Conservation (phyloP, 1,139 yeast species). For the Zhuliangozyma parablackwelliae region DNA sequence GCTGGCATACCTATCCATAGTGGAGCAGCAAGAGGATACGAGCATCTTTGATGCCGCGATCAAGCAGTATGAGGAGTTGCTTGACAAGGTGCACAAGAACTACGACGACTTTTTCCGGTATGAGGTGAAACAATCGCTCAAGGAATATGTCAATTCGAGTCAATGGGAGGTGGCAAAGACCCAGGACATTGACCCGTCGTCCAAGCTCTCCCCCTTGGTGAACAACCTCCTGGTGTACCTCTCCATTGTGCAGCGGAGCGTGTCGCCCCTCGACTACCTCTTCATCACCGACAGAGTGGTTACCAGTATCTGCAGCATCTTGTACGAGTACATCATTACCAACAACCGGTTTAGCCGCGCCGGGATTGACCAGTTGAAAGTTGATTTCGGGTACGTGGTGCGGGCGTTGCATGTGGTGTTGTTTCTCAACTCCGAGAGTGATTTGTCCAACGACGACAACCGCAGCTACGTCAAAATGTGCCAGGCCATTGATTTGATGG, state of each 20-base stretch:
- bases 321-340: conserved; percentile 57
- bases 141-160: conserved; percentile 45
- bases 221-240: conserved; percentile 32
- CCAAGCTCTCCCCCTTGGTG: conserved; percentile 33
- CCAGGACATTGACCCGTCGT: conserved; percentile 20
- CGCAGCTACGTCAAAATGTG: conserved; percentile 24
- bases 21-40: conserved; percentile 17
- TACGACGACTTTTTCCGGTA: conserved; percentile 44
- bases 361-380: conserved; percentile 55
- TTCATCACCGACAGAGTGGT: conserved; percentile 36
- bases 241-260: conserved; percentile 24
- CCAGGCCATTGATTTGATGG: conserved; percentile 42
- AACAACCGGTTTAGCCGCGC: conserved; percentile 54
- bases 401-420: conserved; percentile 26
- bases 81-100: conserved; percentile 32
- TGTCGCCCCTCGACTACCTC: conserved; percentile 27
- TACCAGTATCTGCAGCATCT: conserved; percentile 41
- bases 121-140: conserved; percentile 48
- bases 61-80: conserved; percentile 41
- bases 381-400: conserved; percentile 51
- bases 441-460: conserved; percentile 24
- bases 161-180: conserved; percentile 31
- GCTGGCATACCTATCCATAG: conserved; percentile 27
- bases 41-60: conserved; percentile 56
- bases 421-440: conserved; percentile 10